Base-by-base conservation (phyloP, 1,284 basidiomycete species). In the Phenoliferia sp. region DNA sequence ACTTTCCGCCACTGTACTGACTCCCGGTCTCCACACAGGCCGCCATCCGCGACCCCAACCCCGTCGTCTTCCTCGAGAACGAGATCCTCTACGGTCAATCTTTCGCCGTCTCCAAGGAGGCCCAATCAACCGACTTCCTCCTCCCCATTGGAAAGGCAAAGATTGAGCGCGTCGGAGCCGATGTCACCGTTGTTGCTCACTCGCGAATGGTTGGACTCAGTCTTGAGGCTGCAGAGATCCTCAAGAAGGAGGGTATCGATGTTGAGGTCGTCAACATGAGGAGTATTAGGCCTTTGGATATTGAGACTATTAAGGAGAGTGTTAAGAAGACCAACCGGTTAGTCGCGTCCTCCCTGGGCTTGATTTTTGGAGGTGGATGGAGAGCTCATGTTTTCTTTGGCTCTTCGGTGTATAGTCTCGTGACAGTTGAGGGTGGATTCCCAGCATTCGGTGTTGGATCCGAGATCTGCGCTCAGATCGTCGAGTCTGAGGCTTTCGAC, bases 251-350 rank as follows among this genome's bases (percentile, higher is more conserved):
- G 80, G 95, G 94, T 57, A 89, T 99, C 83, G 92, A 92, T 80
- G 94, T 92, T 36, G 96, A 99, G 82, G 94, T 99, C 74, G 90
- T 99, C 85, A 99, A 99, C 85, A 85, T 99, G 73, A 87, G 95
- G 75, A 89, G 86, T 73, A 94, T 95, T 77, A 90, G 95, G 74
- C 96, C 96, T 61, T 86, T 99, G 59, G 96, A 99, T 80, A 95
- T 98, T 77, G 91, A 96, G 73, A 95, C 94, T 63, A 96, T 99
- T 80, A 90, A 90, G 80, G 85, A 86, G 76, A 94, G 92, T 32
- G 91, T 99, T 76, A 98, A 97, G 86, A 99, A 99, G 86, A 99
- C 96, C 57, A 96, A 95, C 84, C 85, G 92, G 89, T 88, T 73
- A 44, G 35, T 33, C 33, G n/a, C n/a, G n/a, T n/a, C n/a, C n/a